phyloP scores from a whole-genome alignment of 2,329 filamentous ascomycete genomes.

The Aspergillus latus region DNA sequence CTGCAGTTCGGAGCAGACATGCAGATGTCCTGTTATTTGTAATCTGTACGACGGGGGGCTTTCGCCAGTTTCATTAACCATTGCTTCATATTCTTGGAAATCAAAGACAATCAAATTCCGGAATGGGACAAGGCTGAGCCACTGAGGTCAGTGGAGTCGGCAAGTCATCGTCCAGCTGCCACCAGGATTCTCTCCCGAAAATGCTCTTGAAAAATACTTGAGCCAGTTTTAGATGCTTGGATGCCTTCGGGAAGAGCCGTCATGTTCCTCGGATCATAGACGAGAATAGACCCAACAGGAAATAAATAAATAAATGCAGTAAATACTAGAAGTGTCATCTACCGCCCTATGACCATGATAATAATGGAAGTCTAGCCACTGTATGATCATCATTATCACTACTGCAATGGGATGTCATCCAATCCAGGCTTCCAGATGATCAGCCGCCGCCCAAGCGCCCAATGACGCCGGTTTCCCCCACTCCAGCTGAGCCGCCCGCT shows the following conservation, averaged over 20 bases:
- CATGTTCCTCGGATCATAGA: no score
- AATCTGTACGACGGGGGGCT: neutral
- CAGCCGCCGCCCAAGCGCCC: constrained; percentile 18
- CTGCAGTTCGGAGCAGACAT: neutral
- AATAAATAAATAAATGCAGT: no score
- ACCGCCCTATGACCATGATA: no score
- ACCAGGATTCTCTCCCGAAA: no score
- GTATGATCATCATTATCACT: neutral
- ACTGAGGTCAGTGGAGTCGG: neutral
- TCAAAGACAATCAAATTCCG: neutral
- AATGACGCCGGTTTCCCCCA: constrained; percentile 20
- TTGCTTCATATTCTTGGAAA: neutral
- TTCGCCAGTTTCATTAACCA: neutral
- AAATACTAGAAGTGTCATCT: no score
- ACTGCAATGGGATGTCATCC: constrained; percentile 3
- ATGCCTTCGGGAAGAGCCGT: no score
- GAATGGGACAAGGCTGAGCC: neutral
- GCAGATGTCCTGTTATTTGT: neutral
- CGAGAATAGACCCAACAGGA: no score
- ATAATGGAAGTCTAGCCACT: neutral
- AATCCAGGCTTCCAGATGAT: constrained; percentile 7
- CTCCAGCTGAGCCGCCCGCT: constrained; percentile 25
- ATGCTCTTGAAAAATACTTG: no score
- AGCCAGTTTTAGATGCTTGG: no score
- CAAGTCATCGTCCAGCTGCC: neutral